A percentile compares a stretch with the other conserved stretches of the same genome.
Evolutionary conservation across 73 alveolate species (phyloP).

Genomic region (Paramecium caudatum): DNA sequence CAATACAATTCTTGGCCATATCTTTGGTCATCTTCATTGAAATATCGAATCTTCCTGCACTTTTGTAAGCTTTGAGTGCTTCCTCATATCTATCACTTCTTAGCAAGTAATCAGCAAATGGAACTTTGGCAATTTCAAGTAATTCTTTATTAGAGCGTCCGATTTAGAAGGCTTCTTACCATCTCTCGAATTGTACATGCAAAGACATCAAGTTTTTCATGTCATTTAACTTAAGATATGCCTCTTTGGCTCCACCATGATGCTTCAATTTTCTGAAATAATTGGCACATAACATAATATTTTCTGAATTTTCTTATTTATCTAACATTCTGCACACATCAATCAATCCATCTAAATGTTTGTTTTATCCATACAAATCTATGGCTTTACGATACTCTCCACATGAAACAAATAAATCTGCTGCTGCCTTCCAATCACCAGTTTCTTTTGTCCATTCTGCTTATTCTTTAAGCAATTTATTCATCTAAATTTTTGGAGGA

Average conservation of each 20-base stretch:
- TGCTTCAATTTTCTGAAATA: constrained; percentile 67
- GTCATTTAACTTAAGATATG: constrained; percentile 69
- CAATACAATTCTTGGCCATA: constrained; percentile 67
- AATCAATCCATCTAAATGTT: constrained; percentile 47
- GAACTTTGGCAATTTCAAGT: constrained; percentile 65
- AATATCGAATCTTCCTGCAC: constrained; percentile 68
- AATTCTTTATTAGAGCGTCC: constrained; percentile 73
- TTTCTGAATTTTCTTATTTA: constrained; percentile 49
- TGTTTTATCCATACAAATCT: constrained; percentile 34
- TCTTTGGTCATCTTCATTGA: constrained; percentile 73
- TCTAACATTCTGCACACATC: constrained; percentile 75
- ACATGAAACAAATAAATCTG: constrained; percentile 13
- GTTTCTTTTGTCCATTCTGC: constrained; percentile 56
- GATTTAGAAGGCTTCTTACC: constrained; percentile 71
- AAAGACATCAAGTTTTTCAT: constrained; percentile 43
- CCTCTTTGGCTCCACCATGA: constrained; percentile 75
- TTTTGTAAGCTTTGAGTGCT: constrained; percentile 73
- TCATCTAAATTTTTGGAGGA: constrained; percentile 44
- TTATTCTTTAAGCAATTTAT: constrained; percentile 16
- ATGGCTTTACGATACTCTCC: constrained; percentile 14
- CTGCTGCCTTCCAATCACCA: constrained; percentile 69
- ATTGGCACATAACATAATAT: constrained; percentile 68
- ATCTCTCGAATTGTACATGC: constrained; percentile 66
- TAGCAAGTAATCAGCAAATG: constrained; percentile 71
- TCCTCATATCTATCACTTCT: constrained; percentile 70